Percentiles rank a stretch among this genome's conserved stretches.
These are phyloP conservation scores for Effrenium voratum DNA, from an alignment of 73 alveolate genomes.

Conservation along the genomic window DNA sequence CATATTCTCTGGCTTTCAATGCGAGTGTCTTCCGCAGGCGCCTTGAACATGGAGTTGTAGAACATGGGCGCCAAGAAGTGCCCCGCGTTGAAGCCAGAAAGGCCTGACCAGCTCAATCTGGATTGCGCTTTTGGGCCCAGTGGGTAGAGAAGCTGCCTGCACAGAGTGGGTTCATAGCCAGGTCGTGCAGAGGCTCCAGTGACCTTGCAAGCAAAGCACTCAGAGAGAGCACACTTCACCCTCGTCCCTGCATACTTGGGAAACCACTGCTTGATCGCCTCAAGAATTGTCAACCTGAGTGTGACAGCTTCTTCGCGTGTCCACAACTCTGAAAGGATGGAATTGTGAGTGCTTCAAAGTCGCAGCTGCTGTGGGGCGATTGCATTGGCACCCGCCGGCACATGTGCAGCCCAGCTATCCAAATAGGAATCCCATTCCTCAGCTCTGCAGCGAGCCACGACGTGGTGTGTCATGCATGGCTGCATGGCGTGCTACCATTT, in stretches of 20 bases:
- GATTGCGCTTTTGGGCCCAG: too few species aligned
- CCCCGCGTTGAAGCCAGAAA: constrained; percentile 41
- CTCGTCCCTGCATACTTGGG: neutral
- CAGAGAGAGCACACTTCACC: neutral
- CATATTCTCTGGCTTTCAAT: neutral
- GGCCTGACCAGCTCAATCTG: too few species aligned
- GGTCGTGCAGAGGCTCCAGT: constrained; percentile 60
- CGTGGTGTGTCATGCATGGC: too few species aligned
- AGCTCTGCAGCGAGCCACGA: neutral
- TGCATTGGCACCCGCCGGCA: constrained; percentile 70
- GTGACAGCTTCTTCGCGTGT: neutral
- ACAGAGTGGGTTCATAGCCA: constrained; percentile 26
- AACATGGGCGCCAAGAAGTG: constrained; percentile 86
- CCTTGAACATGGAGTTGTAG: constrained; percentile 88
- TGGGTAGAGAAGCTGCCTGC: neutral
- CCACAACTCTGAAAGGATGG: neutral
- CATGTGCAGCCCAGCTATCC: constrained; percentile 60
- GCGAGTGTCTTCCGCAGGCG: neutral
- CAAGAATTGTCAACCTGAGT: constrained; percentile 58
- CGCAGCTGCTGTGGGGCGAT: constrained; percentile 89
- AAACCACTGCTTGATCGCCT: constrained; percentile 35
- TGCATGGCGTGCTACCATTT: too few species aligned
- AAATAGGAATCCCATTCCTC: constrained; percentile 92
- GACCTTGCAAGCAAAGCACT: too few species aligned
- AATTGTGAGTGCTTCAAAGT: neutral